A percentile compares a stretch with the other conserved stretches of the same genome.
Evolutionary conservation across 2,329 filamentous ascomycete genomes (phyloP).

Genomic region (Knufia fluminis): DNA sequence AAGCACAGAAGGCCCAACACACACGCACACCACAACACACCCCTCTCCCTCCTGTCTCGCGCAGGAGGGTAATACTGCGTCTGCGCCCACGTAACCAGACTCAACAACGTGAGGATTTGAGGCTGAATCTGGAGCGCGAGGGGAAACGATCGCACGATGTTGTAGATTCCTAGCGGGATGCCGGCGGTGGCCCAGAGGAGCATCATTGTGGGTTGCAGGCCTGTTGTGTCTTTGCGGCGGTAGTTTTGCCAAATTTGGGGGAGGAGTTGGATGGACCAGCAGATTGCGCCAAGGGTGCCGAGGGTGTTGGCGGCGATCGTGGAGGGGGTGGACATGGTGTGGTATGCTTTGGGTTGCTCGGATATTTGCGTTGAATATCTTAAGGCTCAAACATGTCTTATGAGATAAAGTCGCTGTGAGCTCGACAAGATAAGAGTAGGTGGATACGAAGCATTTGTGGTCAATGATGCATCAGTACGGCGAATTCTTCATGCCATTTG

Average conservation of each 20-base stretch:
- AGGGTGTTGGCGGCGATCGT: slow-evolving; percentile 48
- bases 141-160: slow-evolving; percentile 46
- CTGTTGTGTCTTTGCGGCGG: slow-evolving; percentile 54
- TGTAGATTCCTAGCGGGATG: slow-evolving; percentile 56
- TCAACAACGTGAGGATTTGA: slow-evolving; percentile 46
- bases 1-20: slow-evolving; percentile 44
- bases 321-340: not conserved
- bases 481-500: too few species aligned
- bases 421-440: too few species aligned
- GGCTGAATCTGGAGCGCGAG: slow-evolving; percentile 47
- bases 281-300: slow-evolving; percentile 53
- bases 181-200: slow-evolving; percentile 61
- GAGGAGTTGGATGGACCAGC: slow-evolving; percentile 61
- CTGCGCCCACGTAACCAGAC: slow-evolving; percentile 46
- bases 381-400: too few species aligned
- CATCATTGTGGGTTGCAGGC: slow-evolving; percentile 63
- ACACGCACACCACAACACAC: slow-evolving; percentile 38
- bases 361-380: too few species aligned
- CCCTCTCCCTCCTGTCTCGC: slow-evolving; percentile 44
- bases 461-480: too few species aligned
- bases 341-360: too few species aligned
- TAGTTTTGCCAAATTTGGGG: slow-evolving; percentile 63
- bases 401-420: too few species aligned
- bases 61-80: slow-evolving; percentile 41
- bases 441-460: too few species aligned